A percentile compares a stretch with the other conserved stretches of the same genome.
These are phyloP conservation scores for Elaeagnus macrophylla DNA, from an alignment of 306 rosid species.

Conservation along the genomic window DNA sequence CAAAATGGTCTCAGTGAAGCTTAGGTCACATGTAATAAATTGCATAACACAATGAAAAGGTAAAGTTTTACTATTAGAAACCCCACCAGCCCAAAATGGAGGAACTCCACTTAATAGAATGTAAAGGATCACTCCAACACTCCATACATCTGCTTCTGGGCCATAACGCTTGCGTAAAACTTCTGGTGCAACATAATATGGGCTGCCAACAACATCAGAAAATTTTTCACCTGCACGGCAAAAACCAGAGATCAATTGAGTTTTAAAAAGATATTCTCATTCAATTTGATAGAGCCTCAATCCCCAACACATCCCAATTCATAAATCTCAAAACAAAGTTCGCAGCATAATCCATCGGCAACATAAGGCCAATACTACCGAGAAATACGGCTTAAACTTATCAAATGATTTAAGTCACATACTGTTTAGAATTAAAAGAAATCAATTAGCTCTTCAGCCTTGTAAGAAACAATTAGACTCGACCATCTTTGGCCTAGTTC, in stretches of 20 bases:
- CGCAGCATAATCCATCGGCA: too few relatives aligned
- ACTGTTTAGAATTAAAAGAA: too few relatives aligned
- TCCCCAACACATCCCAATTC: too few relatives aligned
- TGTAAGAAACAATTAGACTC: too few relatives aligned
- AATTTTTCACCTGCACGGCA: constrained; percentile 65
- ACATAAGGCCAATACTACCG: too few relatives aligned
- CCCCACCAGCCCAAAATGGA: constrained; percentile 99
- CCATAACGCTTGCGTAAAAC: constrained; percentile 83
- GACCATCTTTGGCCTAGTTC: too few relatives aligned
- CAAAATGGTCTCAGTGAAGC: background rate
- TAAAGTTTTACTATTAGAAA: background rate
- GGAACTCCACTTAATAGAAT: constrained; percentile 98
- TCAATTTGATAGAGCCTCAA: too few relatives aligned
- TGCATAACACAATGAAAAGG: background rate
- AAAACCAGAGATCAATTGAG: background rate
- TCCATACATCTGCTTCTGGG: constrained; percentile 98
- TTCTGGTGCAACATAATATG: constrained; percentile 98
- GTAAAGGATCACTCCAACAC: constrained; percentile 93
- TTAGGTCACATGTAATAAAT: constrained; percentile 1
- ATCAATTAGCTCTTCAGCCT: too few relatives aligned
- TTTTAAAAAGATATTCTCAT: too few relatives aligned
- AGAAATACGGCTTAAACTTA: too few relatives aligned
- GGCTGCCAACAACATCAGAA: constrained; percentile 91
- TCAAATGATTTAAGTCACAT: too few relatives aligned
- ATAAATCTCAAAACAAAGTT: too few relatives aligned